These are phyloP conservation scores for Teunomyces barrocoloradensis DNA, from an alignment of 805 yeast genomes.

Conservation along the genomic window DNA sequence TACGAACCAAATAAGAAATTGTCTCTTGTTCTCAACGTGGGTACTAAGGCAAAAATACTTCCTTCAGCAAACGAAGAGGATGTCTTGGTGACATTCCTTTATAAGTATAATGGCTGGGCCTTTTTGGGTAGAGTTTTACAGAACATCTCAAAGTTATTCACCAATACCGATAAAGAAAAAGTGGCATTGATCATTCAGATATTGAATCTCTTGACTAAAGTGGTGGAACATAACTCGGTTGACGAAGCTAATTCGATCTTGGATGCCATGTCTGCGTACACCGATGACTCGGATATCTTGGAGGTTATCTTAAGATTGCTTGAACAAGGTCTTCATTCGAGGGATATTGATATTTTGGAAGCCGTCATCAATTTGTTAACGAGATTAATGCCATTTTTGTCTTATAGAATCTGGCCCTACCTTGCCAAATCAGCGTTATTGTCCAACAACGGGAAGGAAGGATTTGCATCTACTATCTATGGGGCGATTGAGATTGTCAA, in stretches of 20 bases:
- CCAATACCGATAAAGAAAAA: constrained; percentile 36
- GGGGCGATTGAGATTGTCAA: constrained; percentile 71
- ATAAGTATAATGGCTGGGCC: constrained; percentile 85
- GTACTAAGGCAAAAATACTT: constrained; percentile 70
- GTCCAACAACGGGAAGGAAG: constrained; percentile 59
- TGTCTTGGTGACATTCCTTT: constrained; percentile 60
- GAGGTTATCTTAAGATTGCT: constrained; percentile 64
- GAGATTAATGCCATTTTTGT: constrained; percentile 45
- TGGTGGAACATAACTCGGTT: constrained; percentile 40
- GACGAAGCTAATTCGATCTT: constrained; percentile 23
- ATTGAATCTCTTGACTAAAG: constrained; percentile 48
- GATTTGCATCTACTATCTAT: constrained; percentile 56
- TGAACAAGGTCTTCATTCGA: constrained; percentile 61
- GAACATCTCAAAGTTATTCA: constrained; percentile 47
- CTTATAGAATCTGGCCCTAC: constrained; percentile 78
- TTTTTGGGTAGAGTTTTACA: constrained; percentile 75
- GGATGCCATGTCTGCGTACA: constrained; percentile 46
- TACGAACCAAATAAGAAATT: constrained; percentile 48
- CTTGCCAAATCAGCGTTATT: constrained; percentile 65
- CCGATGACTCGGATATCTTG: constrained; percentile 55
- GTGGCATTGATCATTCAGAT: constrained; percentile 45
- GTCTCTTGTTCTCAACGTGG: constrained; percentile 41
- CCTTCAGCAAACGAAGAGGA: constrained; percentile 42
- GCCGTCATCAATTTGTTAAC: constrained; percentile 50
- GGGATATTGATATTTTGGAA: constrained; percentile 46